Percentiles rank a stretch among this genome's conserved stretches.
These are phyloP conservation scores for Calocera cornea DNA, from an alignment of 768 basidiomycete species.

Conservation along the genomic window DNA sequence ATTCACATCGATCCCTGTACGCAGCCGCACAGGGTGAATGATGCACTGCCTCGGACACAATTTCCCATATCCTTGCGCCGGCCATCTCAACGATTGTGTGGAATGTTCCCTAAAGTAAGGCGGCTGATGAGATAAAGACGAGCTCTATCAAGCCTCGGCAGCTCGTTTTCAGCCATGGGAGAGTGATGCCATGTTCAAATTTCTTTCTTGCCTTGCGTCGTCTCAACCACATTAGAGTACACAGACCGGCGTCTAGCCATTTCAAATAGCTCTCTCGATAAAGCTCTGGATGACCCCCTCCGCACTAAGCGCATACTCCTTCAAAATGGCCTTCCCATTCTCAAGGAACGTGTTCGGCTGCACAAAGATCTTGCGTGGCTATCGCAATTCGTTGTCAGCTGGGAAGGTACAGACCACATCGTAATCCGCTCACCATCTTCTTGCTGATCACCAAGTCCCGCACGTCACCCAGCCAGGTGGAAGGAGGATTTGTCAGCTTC, in stretches of 20 bases:
- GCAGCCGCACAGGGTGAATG: neutral
- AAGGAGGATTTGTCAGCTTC: constrained; percentile 57
- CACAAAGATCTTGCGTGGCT: constrained; percentile 77
- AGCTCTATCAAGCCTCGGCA: no score
- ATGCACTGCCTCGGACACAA: neutral
- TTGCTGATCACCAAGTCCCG: constrained; percentile 64
- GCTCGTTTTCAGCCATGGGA: no score
- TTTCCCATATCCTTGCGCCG: neutral
- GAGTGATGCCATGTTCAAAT: no score
- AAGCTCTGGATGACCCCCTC: constrained; percentile 70
- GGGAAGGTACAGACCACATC: neutral
- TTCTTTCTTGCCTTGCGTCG: neutral
- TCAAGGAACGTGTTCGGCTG: constrained; percentile 63
- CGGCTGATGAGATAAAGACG: neutral
- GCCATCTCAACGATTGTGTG: neutral
- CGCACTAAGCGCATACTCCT: constrained; percentile 61
- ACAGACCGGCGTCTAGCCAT: neutral
- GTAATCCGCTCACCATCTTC: constrained; percentile 44
- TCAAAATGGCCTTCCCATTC: constrained; percentile 54
- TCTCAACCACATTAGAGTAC: constrained; percentile 9
- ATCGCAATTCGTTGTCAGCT: constrained; percentile 5
- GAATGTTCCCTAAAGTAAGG: neutral
- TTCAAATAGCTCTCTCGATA: constrained; percentile 53
- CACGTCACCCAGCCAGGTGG: constrained; percentile 61
- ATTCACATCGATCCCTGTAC: neutral